Percentiles rank a stretch among this genome's conserved stretches.
These are phyloP conservation scores for Lablab purpureus DNA, from an alignment of 306 rosid species.

Conservation along the genomic window DNA sequence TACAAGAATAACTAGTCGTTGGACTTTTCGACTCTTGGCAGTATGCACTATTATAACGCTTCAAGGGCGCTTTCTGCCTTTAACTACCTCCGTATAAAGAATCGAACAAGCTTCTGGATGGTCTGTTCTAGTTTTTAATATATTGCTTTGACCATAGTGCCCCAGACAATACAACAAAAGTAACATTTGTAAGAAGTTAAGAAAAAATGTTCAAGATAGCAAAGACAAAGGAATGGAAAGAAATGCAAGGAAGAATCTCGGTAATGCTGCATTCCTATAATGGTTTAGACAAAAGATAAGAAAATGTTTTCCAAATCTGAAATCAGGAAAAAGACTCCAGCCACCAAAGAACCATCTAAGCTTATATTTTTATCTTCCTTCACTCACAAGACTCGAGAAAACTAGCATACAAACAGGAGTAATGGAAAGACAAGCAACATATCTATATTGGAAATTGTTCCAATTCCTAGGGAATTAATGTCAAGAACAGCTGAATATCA, in stretches of 20 bases:
- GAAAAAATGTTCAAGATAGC: background rate
- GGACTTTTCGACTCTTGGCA: background rate
- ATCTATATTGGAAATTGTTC: background rate
- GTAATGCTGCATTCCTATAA: constrained; percentile 18
- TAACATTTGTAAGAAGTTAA: background rate
- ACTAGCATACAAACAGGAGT: background rate
- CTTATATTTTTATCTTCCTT: background rate
- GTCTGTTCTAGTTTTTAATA: background rate
- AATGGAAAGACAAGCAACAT: background rate
- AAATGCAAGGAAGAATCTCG: constrained; percentile 1
- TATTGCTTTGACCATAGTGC: background rate
- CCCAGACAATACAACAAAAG: background rate
- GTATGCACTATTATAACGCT: background rate
- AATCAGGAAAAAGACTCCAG: constrained; percentile 5
- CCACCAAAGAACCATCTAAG: constrained; percentile 3
- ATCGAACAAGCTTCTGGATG: background rate
- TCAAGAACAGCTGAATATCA: background rate
- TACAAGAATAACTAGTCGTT: background rate
- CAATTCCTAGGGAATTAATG: background rate
- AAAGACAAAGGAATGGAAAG: background rate
- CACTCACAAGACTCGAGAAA: background rate
- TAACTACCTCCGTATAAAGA: background rate
- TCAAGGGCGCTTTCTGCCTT: background rate
- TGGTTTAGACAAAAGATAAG: background rate
- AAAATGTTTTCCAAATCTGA: background rate